Percentiles rank a stretch among this genome's conserved stretches.
Conservation (phyloP, 73 alveolate genomes). For the Tetrahymena thermophila region DNA sequence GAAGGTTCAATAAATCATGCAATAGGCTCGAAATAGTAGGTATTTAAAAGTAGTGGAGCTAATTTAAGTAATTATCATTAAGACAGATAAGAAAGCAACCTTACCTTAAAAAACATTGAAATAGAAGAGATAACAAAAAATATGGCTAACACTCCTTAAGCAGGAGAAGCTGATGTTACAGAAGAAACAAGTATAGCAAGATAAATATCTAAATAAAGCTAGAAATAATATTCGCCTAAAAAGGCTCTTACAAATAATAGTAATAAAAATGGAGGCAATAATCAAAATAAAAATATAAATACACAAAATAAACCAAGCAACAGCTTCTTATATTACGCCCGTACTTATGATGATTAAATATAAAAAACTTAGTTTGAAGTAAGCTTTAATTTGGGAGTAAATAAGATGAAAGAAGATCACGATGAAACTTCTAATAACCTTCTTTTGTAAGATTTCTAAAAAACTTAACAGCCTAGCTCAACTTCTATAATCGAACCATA, state of each 20-base stretch:
- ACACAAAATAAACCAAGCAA: not conserved
- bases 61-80: not conserved
- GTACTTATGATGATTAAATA: not conserved
- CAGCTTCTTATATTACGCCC: not conserved
- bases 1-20: not conserved
- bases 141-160: not conserved
- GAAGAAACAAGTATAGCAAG: not conserved
- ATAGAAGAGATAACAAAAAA: not conserved
- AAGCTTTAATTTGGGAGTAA: not conserved
- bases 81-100: not conserved
- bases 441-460: not conserved
- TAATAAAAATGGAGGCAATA: not conserved
- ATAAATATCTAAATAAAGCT: not conserved
- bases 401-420: not conserved
- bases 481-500: not conserved
- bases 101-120: not conserved
- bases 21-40: not conserved
- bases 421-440: not conserved
- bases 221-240: not conserved
- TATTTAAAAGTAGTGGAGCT: not conserved
- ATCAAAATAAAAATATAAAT: not conserved
- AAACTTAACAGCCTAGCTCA: not conserved
- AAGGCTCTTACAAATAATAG: not conserved
- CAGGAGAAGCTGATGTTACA: not conserved
- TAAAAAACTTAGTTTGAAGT: not conserved